Conservation (phyloP, 208 protist species). For the Acanthamoeba pearcei region DNA sequence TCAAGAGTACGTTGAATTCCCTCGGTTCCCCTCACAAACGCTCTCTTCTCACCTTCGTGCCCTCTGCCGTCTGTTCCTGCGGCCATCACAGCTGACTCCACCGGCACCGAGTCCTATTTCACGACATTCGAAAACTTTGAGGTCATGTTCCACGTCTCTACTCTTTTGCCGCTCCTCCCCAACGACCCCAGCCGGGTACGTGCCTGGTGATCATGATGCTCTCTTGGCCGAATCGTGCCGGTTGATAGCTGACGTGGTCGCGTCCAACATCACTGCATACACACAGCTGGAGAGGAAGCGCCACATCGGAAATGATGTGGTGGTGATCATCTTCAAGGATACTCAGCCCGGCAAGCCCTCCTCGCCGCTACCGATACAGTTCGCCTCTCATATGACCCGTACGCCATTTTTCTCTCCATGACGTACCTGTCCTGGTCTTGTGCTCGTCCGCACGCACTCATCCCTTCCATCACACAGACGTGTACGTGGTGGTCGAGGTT, state of each 20-base stretch:
- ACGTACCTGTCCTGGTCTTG: neutral
- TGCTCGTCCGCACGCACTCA: neutral
- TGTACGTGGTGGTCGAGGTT: constrained; percentile 30
- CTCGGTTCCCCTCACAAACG: neutral
- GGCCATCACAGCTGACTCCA: neutral
- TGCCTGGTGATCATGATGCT: neutral
- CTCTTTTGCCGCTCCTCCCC: neutral
- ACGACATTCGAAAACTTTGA: constrained; percentile 53
- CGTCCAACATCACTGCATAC: neutral
- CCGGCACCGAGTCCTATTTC: constrained; percentile 47
- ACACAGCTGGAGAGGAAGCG: constrained; percentile 54
- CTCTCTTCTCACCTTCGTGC: neutral
- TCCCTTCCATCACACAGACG: neutral
- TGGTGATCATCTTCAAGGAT: constrained; percentile 66
- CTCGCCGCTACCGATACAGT: neutral
- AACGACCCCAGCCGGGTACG: constrained; percentile 16
- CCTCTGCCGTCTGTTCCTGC: neutral
- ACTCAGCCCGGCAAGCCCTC: constrained; percentile 25
- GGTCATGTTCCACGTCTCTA: constrained; percentile 65
- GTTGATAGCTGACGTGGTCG: neutral
- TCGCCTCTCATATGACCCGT: constrained; percentile 61
- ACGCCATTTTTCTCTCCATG: neutral
- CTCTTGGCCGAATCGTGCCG: neutral
- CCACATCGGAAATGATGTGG: constrained; percentile 57
- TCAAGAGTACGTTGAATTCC: neutral